phyloP scores from a whole-genome alignment of 2,329 filamentous ascomycete species.

The Volutella citrinella region DNA sequence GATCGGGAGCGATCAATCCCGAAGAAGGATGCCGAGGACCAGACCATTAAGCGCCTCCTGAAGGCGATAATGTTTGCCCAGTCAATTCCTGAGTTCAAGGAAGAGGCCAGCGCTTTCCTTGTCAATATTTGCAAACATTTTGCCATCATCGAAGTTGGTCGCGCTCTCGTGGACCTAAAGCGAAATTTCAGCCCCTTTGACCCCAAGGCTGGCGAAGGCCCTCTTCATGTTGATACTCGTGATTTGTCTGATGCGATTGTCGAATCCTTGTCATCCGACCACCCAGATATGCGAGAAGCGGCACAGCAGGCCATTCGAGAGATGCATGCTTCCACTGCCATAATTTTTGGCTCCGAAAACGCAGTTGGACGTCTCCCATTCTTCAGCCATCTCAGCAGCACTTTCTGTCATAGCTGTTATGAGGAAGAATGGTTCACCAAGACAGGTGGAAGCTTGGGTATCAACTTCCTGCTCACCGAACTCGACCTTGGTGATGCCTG shows the following conservation, averaged over 20 bases:
- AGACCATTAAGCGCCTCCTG: conserved; percentile 77
- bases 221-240: conserved; percentile 80
- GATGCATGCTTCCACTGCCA: conserved; percentile 71
- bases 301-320: conserved; percentile 76
- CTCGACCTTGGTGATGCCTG: conserved; percentile 81
- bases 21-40: conserved; percentile 84
- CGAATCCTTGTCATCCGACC: conserved; percentile 85
- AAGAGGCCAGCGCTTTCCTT: conserved; percentile 72
- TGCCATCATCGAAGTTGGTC: conserved; percentile 82
- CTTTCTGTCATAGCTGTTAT: conserved; percentile 92
- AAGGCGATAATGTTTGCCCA: conserved; percentile 86
- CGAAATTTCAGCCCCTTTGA: conserved; percentile 77
- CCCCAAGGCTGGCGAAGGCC: conserved; percentile 81
- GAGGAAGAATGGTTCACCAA: conserved; percentile 99
- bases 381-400: conserved; percentile 77
- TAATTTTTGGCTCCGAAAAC: conserved; percentile 73
- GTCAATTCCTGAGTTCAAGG: conserved; percentile 76
- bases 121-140: conserved; percentile 85
- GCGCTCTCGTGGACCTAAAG: conserved; percentile 77
- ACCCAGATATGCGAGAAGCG: conserved; percentile 73
- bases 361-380: conserved; percentile 76
- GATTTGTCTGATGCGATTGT: conserved; percentile 86
- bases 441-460: conserved; percentile 85
- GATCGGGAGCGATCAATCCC: conserved; percentile 79
- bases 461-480: conserved; percentile 81